These are phyloP conservation scores for Solanum tarapatanum DNA, from an alignment of 257 asterid species.

Conservation along the genomic window DNA sequence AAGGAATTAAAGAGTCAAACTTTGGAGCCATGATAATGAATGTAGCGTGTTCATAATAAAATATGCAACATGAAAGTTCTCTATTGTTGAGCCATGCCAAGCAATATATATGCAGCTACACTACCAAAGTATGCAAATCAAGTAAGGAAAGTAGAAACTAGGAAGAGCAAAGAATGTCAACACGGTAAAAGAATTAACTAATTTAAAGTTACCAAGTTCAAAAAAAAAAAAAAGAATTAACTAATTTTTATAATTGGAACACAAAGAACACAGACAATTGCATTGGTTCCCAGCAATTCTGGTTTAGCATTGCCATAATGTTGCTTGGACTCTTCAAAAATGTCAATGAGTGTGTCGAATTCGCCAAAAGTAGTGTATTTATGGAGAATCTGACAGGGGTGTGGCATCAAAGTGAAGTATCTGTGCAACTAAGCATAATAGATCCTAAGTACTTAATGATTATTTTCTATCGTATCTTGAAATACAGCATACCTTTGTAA, in stretches of 20 bases:
- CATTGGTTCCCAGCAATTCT: background rate
- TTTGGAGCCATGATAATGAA: background rate
- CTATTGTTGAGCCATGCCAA: background rate
- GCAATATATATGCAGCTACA: background rate
- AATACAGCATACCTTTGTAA: background rate
- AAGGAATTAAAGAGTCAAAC: background rate
- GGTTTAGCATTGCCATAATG: background rate
- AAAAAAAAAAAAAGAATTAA: background rate
- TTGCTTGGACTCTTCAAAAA: background rate
- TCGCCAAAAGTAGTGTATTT: background rate
- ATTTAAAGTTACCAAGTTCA: too few relatives aligned
- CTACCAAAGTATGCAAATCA: background rate
- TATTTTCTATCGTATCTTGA: background rate
- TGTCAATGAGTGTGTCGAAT: background rate
- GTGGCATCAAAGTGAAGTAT: background rate
- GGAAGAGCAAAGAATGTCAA: background rate
- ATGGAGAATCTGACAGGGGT: background rate
- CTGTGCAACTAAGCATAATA: background rate
- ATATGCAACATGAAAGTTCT: background rate
- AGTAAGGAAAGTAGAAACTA: background rate
- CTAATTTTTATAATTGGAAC: background rate
- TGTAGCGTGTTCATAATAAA: background rate
- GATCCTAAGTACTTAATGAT: background rate
- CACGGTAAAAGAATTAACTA: background rate
- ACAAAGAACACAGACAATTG: background rate